Base-by-base conservation (phyloP, 306 rosid species). In the Styphnolobium japonicum region DNA sequence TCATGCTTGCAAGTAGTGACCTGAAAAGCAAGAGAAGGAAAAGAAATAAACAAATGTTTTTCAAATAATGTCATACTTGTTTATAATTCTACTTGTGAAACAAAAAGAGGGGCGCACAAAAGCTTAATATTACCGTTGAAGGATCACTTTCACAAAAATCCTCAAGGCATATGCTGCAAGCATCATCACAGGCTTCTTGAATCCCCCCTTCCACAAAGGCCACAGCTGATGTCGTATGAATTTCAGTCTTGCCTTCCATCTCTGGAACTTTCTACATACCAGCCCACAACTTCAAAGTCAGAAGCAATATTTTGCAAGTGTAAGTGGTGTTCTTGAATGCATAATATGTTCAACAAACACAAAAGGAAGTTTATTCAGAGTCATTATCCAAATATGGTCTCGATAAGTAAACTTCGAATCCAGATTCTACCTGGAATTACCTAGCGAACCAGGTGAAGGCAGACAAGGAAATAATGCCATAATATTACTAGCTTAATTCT, bases 81-180 rank as follows among this genome's bases (percentile, higher is more conserved):
- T 39, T 15, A 42, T 5, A 57, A 48, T 57, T 57, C 7, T 18
- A 75, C n/a, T 36, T 27, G 73, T 14, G 53, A 37, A 61, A 51
- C 36, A 18, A 29, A 21, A 6, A 61, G 22, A 29, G 31, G 39
- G 14, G 48, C 40, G 21, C 53, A 55, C 36, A 71, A n/a, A 76
- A 65, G 31, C 37, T 66, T 31, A 18, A 66, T 40, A 85, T 71
- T 89, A 93, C 98, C 83, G 93, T 64, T 31, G 97, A 88, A 60
- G 98, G 98, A 67, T 93, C 92, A 70, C 84, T 87, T 31, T 91
- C 87, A 25, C 87, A 85, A 70, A 93, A 93, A 12, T 87, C 97
- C 85, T 93, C 97, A 40, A 93, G 93, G 93, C 98, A 93, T 84
- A 93, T 91, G 81, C 98, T 91, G 84, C 98, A 93, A 81, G 97